These are phyloP conservation scores for Hirsutella minnesotensis DNA, from an alignment of 2,329 filamentous ascomycete genomes.

Conservation along the genomic window DNA sequence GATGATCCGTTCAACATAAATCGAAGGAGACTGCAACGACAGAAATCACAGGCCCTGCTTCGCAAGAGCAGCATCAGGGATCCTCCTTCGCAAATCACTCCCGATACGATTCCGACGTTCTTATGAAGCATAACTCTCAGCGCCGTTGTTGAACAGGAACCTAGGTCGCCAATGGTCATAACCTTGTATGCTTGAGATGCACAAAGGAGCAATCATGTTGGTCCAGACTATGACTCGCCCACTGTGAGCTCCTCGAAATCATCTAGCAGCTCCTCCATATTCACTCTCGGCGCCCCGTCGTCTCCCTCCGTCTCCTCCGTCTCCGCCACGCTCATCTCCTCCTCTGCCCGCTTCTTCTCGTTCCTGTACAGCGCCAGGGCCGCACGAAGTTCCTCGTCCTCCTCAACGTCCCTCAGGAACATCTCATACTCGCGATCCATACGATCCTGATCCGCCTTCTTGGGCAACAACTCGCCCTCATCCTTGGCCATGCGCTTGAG, in stretches of 20 bases:
- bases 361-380: slow-evolving; percentile 81
- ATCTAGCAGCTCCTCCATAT: slow-evolving; percentile 75
- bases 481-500: slow-evolving; percentile 89
- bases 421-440: slow-evolving; percentile 92
- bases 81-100: slow-evolving; percentile 8
- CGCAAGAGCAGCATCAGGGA: slow-evolving; percentile 9
- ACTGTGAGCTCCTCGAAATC: slow-evolving; percentile 76
- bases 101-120: slow-evolving; percentile 25
- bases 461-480: slow-evolving; percentile 74
- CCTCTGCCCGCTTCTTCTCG: slow-evolving; percentile 37
- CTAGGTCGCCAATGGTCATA: no score
- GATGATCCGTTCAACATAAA: slow-evolving; percentile 17
- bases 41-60: slow-evolving; percentile 17
- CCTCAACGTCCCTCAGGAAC: slow-evolving; percentile 94
- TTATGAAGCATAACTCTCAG: slow-evolving; percentile 13
- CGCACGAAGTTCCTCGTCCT: slow-evolving; percentile 77
- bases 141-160: no score
- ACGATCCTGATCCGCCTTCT: slow-evolving; percentile 77
- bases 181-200: no score
- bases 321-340: slow-evolving; percentile 57
- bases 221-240: slow-evolving; percentile 14
- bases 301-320: slow-evolving; percentile 47
- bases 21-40: slow-evolving; percentile 1
- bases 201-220: no score
- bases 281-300: slow-evolving; percentile 55